Percentiles rank a stretch among this genome's conserved stretches.
phyloP scores from a whole-genome alignment of 1,139 yeast genomes.

The Candida sp. region DNA sequence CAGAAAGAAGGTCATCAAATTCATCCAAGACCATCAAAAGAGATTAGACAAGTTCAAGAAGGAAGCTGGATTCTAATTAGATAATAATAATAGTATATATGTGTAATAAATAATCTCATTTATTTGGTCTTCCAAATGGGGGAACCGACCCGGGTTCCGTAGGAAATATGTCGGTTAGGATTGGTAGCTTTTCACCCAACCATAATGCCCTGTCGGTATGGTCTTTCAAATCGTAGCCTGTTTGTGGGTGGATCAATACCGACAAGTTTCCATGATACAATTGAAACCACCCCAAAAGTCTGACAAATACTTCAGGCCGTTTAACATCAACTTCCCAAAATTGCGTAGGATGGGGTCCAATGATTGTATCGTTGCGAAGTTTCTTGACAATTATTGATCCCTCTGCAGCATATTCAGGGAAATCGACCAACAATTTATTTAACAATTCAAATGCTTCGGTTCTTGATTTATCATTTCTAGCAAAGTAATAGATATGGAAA shows the following conservation, averaged over 20 bases:
- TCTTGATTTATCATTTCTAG: conserved; percentile 15
- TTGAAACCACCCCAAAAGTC: conserved; percentile 29
- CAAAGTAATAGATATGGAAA: conserved; percentile 31
- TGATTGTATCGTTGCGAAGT: conserved; percentile 21
- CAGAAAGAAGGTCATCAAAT: conserved; percentile 58
- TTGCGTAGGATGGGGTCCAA: conserved; percentile 30
- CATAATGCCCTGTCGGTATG: conserved; percentile 28
- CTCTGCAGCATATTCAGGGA: conserved; percentile 18
- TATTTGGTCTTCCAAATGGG: conserved; percentile 19
- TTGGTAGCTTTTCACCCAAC: conserved; percentile 24
- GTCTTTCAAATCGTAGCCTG: conserved; percentile 25
- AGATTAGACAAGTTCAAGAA: conserved; percentile 53
- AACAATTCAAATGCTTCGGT: conserved; percentile 20
- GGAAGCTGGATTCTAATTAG: conserved; percentile 19
- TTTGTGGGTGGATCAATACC: conserved; percentile 40
- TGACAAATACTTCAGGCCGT: conserved; percentile 26
- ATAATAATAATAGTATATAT: not conserved
- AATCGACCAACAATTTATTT: conserved; percentile 20
- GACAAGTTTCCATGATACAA: conserved; percentile 40
- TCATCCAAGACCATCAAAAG: conserved; percentile 58
- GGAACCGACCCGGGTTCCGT: conserved; percentile 14
- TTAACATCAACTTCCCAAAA: conserved; percentile 35
- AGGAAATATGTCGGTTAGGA: conserved; percentile 17
- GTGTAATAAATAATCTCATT: not conserved
- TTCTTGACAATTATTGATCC: conserved; percentile 30